Percentiles rank a stretch among this genome's conserved stretches.
Evolutionary conservation across 192 early-diverging fungal genomes (phyloP).

Genomic region (Funneliformis geosporum): DNA sequence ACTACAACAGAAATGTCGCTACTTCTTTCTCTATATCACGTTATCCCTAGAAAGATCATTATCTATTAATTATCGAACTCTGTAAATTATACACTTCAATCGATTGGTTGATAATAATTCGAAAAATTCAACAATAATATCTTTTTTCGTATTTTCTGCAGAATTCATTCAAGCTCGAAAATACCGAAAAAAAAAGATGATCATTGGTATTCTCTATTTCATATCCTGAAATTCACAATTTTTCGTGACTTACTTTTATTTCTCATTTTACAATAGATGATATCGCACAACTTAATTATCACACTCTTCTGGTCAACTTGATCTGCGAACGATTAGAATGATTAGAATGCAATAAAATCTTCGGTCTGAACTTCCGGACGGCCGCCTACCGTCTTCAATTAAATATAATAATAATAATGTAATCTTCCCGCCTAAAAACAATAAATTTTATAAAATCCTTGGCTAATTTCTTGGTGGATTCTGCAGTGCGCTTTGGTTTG

Average conservation of each 20-base stretch:
- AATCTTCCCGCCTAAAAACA: constrained; percentile 43
- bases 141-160: not conserved
- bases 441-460: constrained; percentile 46
- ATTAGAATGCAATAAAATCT: not conserved
- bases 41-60: not conserved
- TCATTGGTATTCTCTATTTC: not conserved
- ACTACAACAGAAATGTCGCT: not conserved
- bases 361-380: not conserved
- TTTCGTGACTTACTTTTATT: not conserved
- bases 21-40: not conserved
- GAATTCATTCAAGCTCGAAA: not conserved
- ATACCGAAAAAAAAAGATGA: not conserved
- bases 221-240: not conserved
- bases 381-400: not conserved
- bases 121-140: not conserved
- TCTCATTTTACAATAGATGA: not conserved
- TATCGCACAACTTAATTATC: not conserved
- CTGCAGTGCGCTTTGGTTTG: constrained; percentile 68
- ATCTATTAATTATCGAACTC: not conserved
- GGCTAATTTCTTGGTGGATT: constrained; percentile 70
- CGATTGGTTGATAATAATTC: not conserved
- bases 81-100: not conserved
- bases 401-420: constrained; percentile 49
- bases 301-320: not conserved
- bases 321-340: not conserved